Evolutionary conservation across 352 stramenopile species (phyloP).

Genomic region (Halophytophthora batemanensis): DNA sequence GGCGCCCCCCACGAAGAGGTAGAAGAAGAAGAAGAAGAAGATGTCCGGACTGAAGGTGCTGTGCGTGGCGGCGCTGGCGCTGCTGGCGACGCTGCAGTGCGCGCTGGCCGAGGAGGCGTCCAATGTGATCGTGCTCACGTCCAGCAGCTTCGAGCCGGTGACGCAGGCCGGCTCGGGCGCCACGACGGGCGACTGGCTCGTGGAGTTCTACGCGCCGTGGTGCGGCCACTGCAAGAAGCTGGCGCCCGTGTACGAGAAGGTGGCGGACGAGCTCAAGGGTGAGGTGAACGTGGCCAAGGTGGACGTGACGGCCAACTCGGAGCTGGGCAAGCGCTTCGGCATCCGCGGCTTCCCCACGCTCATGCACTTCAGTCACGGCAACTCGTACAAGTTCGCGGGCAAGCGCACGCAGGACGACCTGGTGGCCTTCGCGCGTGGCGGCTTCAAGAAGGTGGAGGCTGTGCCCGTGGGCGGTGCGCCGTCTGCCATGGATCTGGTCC

Average conservation of each 20-base stretch:
- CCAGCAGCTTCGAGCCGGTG: conserved; percentile 85
- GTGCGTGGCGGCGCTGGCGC: conserved; percentile 21
- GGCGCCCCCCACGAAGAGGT: too few relatives aligned
- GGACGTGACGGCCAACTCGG: conserved; percentile 74
- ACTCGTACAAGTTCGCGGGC: conserved; percentile 73
- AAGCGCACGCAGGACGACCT: conserved; percentile 58
- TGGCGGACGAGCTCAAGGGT: conserved; percentile 81
- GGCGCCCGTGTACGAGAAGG: conserved; percentile 70
- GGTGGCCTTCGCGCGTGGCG: conserved; percentile 50
- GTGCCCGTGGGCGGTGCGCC: conserved; percentile 30
- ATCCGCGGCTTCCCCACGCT: conserved; percentile 80
- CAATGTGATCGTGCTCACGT: conserved; percentile 63
- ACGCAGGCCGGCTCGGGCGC: conserved; percentile 88
- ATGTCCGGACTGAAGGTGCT: conserved; percentile 19
- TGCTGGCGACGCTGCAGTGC: conserved; percentile 24
- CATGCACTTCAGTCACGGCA: conserved; percentile 72
- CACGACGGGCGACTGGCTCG: conserved; percentile 90
- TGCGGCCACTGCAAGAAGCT: conserved; percentile 65
- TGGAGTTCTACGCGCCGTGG: conserved; percentile 84
- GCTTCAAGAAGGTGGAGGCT: conserved; percentile 50
- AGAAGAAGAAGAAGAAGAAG: too few relatives aligned
- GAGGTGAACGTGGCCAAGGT: conserved; percentile 90
- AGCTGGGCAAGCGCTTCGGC: conserved; percentile 79
- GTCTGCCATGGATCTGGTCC: conserved; percentile 32
- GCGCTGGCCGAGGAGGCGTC: conserved; percentile 20